Conservation (phyloP, 352 stramenopile genomes). For the Globisporangium orthogonon region DNA sequence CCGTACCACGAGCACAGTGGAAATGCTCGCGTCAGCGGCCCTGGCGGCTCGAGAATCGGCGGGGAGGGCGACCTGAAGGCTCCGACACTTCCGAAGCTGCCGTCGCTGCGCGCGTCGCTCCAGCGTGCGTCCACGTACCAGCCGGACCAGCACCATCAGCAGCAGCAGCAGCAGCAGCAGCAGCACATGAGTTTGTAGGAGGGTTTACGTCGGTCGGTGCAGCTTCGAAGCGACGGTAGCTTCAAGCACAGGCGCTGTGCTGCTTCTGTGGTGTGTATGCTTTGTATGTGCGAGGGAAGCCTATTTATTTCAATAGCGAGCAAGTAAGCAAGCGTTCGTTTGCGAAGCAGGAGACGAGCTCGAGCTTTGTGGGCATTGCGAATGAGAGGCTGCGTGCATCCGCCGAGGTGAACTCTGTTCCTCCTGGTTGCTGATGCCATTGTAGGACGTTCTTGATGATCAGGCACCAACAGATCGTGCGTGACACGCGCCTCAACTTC, state of each 20-base stretch:
- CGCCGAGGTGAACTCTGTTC: too few species aligned
- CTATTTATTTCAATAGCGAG: background rate
- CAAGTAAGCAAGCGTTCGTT: too few species aligned
- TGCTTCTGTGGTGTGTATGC: background rate
- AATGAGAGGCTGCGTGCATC: too few species aligned
- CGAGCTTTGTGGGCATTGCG: too few species aligned
- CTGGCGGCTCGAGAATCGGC: background rate
- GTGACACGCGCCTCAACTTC: too few species aligned
- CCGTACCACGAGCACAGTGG: background rate
- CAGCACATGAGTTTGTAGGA: background rate
- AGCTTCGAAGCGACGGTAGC: too few species aligned
- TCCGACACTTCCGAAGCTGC: background rate
- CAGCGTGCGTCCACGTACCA: slow-evolving; percentile 7
- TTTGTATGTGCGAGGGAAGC: too few species aligned
- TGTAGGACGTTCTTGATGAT: too few species aligned
- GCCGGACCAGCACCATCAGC: background rate
- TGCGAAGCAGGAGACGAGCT: too few species aligned
- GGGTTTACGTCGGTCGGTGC: background rate
- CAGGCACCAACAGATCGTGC: too few species aligned
- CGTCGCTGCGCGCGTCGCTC: slow-evolving; percentile 6
- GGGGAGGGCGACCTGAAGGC: background rate
- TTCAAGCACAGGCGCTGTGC: too few species aligned
- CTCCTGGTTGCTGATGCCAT: too few species aligned
- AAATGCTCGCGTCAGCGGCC: background rate
- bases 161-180: background rate